A percentile compares a stretch with the other conserved stretches of the same genome.
These are phyloP conservation scores for Trichoderma sp. DNA, from an alignment of 2,329 filamentous ascomycete genomes.

Conservation along the genomic window DNA sequence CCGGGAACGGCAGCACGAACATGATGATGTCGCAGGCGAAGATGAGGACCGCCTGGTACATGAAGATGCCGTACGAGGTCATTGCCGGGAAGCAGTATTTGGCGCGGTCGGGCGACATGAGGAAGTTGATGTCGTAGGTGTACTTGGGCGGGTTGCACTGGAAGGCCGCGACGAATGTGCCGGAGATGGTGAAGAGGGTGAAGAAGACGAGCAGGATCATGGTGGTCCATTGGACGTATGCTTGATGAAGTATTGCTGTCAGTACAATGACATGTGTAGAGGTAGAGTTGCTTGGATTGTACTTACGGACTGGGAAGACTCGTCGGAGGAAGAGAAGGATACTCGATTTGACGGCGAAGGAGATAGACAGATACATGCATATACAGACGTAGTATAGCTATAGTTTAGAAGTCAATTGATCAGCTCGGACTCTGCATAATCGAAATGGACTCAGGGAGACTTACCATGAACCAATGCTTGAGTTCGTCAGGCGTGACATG, in stretches of 20 bases:
- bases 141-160: slow-evolving; percentile 17
- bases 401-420: neutral
- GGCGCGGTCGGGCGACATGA: slow-evolving; percentile 12
- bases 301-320: slow-evolving; percentile 18
- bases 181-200: slow-evolving; percentile 4
- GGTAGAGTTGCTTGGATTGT: neutral
- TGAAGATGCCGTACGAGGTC: slow-evolving; percentile 3
- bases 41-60: slow-evolving; percentile 10
- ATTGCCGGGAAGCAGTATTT: slow-evolving; percentile 11
- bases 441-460: neutral
- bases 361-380: slow-evolving; percentile 4
- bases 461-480: slow-evolving; percentile 10
- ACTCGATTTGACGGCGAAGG: slow-evolving; percentile 16
- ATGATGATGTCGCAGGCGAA: slow-evolving; percentile 12
- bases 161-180: slow-evolving; percentile 12
- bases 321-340: slow-evolving; percentile 14
- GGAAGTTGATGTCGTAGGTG: slow-evolving; percentile 9
- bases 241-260: neutral
- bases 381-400: slow-evolving; percentile 15
- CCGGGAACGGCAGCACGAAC: slow-evolving; percentile 7
- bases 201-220: slow-evolving; percentile 1
- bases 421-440: neutral
- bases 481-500: slow-evolving; percentile 6
- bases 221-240: slow-evolving; percentile 10
- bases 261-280: neutral